phyloP scores from a whole-genome alignment of 352 stramenopile genomes.

The Pythium vanterpoolii region DNA sequence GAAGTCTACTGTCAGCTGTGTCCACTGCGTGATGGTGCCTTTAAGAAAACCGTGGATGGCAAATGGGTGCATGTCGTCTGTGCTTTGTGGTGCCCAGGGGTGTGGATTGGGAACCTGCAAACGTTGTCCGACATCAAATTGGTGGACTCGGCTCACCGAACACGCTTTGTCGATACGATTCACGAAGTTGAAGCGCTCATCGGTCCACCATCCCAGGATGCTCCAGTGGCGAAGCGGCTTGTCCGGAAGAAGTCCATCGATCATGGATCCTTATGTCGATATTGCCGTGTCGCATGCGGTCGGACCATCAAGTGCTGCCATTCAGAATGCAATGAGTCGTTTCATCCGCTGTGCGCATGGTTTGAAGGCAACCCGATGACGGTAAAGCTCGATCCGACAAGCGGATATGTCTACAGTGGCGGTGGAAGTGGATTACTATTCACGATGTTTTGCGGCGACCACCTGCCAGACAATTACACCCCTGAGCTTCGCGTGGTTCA shows the following conservation, averaged over 20 bases:
- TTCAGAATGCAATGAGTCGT: constrained; percentile 50
- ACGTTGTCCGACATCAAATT: constrained; percentile 77
- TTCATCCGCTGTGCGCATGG: constrained; percentile 85
- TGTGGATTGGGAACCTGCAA: constrained; percentile 83
- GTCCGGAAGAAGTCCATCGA: constrained; percentile 3
- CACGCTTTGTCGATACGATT: constrained; percentile 56
- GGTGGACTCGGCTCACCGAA: constrained; percentile 33
- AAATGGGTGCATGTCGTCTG: constrained; percentile 90
- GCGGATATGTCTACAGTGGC: constrained; percentile 64
- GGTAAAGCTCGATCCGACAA: constrained; percentile 33
- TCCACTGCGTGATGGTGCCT: constrained; percentile 76
- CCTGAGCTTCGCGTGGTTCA: constrained; percentile 40
- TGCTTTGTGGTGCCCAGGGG: constrained; percentile 84
- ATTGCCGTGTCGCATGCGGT: constrained; percentile 75
- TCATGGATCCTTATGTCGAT: constrained; percentile 51
- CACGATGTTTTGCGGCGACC: constrained; percentile 52
- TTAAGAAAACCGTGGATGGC: constrained; percentile 82
- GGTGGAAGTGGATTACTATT: constrained; percentile 74
- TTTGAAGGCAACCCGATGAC: constrained; percentile 80
- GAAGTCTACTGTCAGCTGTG: constrained; percentile 85
- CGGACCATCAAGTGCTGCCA: constrained; percentile 69
- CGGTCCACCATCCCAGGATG: constrained; percentile 11
- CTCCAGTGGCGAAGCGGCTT: not conserved
- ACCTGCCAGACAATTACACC: constrained; percentile 51
- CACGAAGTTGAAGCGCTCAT: constrained; percentile 49